These are phyloP conservation scores for Colletotrichum incanum DNA, from an alignment of 2,329 filamentous ascomycete genomes.

Conservation along the genomic window DNA sequence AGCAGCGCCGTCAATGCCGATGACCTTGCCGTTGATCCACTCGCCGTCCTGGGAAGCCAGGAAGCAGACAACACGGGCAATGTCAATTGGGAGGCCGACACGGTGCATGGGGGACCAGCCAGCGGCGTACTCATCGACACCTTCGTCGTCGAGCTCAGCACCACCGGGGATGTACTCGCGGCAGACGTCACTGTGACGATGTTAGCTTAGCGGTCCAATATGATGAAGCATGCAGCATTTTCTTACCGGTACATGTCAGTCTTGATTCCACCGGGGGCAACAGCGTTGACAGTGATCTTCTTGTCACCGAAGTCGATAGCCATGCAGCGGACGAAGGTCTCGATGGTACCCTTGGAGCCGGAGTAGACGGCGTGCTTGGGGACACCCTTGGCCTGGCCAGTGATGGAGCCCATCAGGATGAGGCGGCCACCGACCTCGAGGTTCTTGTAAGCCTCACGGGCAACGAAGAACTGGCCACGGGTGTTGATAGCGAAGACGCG, in stretches of 20 bases:
- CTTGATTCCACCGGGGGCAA: slow-evolving; percentile 78
- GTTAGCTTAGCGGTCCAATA: not conserved
- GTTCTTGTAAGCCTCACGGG: slow-evolving; percentile 79
- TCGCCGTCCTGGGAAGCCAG: slow-evolving; percentile 63
- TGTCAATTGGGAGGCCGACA: slow-evolving; percentile 78
- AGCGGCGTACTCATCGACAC: slow-evolving; percentile 68
- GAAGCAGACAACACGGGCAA: slow-evolving; percentile 76
- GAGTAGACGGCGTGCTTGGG: slow-evolving; percentile 83
- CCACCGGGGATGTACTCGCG: slow-evolving; percentile 75
- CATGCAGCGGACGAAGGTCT: slow-evolving; percentile 83
- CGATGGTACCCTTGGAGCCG: slow-evolving; percentile 82
- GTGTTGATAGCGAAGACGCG: slow-evolving; percentile 80
- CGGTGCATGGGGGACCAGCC: slow-evolving; percentile 72
- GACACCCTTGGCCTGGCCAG: slow-evolving; percentile 76
- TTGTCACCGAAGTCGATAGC: slow-evolving; percentile 79
- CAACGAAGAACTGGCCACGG: slow-evolving; percentile 80
- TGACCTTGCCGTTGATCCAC: slow-evolving; percentile 63
- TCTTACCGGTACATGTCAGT: slow-evolving; percentile 52
- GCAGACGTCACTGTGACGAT: slow-evolving; percentile 70
- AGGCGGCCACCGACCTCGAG: slow-evolving; percentile 78
- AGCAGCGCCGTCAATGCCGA: slow-evolving; percentile 44
- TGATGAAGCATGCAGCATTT: not conserved
- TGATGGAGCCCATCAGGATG: slow-evolving; percentile 82
- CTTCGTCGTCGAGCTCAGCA: slow-evolving; percentile 68
- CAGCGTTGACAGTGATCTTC: slow-evolving; percentile 77